phyloP scores from a whole-genome alignment of 768 basidiomycete species.

The Phlebiopsis gigantea region DNA sequence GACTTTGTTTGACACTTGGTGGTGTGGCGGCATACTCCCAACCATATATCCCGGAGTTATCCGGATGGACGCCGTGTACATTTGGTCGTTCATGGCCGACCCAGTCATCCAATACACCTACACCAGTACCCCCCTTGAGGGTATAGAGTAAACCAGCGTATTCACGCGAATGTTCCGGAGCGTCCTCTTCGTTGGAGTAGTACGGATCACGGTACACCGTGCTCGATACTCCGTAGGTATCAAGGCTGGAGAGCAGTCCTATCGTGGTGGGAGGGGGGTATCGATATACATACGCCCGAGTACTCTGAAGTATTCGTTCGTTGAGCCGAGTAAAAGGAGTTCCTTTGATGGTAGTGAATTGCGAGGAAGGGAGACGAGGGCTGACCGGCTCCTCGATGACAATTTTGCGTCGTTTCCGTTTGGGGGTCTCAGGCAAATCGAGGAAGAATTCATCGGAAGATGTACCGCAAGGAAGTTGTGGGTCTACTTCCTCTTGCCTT shows the following conservation, averaged over 20 bases:
- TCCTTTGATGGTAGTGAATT: neutral
- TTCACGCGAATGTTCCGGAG: slow-evolving; percentile 62
- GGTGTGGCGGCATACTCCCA: slow-evolving; percentile 82
- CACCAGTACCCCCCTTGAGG: slow-evolving; percentile 58
- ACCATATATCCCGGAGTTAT: slow-evolving; percentile 38
- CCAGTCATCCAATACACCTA: slow-evolving; percentile 62
- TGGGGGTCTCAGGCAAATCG: neutral
- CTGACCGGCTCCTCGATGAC: neutral
- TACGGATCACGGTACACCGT: slow-evolving; percentile 74
- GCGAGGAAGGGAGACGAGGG: neutral
- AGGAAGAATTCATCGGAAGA: neutral
- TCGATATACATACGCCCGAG: slow-evolving; percentile 39
- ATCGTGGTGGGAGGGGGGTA: slow-evolving; percentile 45
- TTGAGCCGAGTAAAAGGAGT: slow-evolving; percentile 9
- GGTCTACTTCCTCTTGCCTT: neutral
- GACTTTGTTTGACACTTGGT: slow-evolving; percentile 52
- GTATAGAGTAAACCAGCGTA: slow-evolving; percentile 76
- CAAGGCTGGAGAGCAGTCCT: slow-evolving; percentile 40
- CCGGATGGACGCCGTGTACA: neutral
- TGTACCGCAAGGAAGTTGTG: neutral
- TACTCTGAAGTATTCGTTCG: neutral
- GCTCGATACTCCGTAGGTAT: slow-evolving; percentile 42
- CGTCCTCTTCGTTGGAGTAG: slow-evolving; percentile 70
- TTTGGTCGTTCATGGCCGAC: slow-evolving; percentile 10
- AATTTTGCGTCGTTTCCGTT: slow-evolving; percentile 5